These are phyloP conservation scores for Ceratobasidium sp. DNA, from an alignment of 1,284 basidiomycete species.

Conservation along the genomic window DNA sequence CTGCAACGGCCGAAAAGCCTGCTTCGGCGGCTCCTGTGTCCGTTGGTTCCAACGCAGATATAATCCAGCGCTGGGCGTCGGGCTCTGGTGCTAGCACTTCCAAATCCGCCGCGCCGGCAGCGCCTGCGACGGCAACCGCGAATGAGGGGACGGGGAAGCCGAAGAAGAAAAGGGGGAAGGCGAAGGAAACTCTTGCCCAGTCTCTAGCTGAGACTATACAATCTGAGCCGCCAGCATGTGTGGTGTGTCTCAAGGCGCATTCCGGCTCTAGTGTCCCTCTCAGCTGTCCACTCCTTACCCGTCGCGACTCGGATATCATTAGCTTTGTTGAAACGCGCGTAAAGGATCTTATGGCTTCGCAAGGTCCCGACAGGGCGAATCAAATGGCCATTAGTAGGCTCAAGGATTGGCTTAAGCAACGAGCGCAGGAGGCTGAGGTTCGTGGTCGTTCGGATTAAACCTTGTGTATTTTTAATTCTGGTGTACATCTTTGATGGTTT, in stretches of 20 bases:
- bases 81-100: neutral
- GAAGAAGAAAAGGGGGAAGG: constrained; percentile 26
- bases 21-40: neutral
- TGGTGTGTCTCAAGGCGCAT: neutral
- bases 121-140: neutral
- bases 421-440: constrained; percentile 31
- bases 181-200: neutral
- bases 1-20: neutral
- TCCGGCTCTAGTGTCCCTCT: neutral
- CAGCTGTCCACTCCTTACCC: constrained; percentile 2
- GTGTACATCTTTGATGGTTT: constrained; percentile 27
- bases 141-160: too few relatives aligned
- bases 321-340: constrained; percentile 2
- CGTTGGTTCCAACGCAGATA: constrained; percentile 5
- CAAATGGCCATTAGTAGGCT: constrained; percentile 16
- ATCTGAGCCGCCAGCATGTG: neutral
- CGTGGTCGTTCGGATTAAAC: constrained; percentile 28
- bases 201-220: neutral
- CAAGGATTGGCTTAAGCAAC: constrained; percentile 14
- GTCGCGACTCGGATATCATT: neutral
- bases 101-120: neutral
- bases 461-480: constrained; percentile 14
- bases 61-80: constrained; percentile 24
- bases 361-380: constrained; percentile 10
- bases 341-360: neutral